These are phyloP conservation scores for Penicillium sp. DNA, from an alignment of 2,329 filamentous ascomycete species.

Conservation along the genomic window DNA sequence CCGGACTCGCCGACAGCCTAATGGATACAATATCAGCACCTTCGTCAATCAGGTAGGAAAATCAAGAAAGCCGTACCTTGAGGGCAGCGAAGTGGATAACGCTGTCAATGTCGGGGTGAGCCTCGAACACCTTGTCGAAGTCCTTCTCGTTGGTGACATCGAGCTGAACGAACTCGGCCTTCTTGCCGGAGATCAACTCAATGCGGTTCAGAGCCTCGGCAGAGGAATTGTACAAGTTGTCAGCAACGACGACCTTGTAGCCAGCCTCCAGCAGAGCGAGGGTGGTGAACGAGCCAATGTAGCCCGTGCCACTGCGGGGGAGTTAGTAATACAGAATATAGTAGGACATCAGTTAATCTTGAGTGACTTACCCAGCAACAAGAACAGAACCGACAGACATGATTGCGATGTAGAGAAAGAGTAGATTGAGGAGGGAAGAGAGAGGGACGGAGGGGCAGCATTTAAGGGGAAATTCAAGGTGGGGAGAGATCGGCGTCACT, in stretches of 20 bases:
- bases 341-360: background rate
- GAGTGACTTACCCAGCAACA: slow-evolving; percentile 72
- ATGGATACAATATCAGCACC: background rate
- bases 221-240: slow-evolving; percentile 96
- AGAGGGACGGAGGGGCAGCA: slow-evolving; percentile 3
- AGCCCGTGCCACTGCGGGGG: slow-evolving; percentile 72
- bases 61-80: slow-evolving; percentile 59
- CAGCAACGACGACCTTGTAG: slow-evolving; percentile 94
- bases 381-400: slow-evolving; percentile 87
- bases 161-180: slow-evolving; percentile 74
- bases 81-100: slow-evolving; percentile 98
- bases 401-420: slow-evolving; percentile 16
- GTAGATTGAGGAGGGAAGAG: slow-evolving; percentile 1
- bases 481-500: background rate
- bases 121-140: slow-evolving; percentile 80
- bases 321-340: slow-evolving; percentile 14
- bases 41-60: background rate
- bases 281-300: slow-evolving; percentile 96
- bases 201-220: slow-evolving; percentile 89
- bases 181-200: slow-evolving; percentile 85
- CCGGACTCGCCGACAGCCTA: slow-evolving; percentile 93
- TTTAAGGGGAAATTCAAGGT: slow-evolving; percentile 3
- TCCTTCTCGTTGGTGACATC: slow-evolving; percentile 83
- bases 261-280: slow-evolving; percentile 87
- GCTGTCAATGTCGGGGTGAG: slow-evolving; percentile 90